These are phyloP conservation scores for Cyberlindnera misumaiensis DNA, from an alignment of 805 yeast species.

Conservation along the genomic window DNA sequence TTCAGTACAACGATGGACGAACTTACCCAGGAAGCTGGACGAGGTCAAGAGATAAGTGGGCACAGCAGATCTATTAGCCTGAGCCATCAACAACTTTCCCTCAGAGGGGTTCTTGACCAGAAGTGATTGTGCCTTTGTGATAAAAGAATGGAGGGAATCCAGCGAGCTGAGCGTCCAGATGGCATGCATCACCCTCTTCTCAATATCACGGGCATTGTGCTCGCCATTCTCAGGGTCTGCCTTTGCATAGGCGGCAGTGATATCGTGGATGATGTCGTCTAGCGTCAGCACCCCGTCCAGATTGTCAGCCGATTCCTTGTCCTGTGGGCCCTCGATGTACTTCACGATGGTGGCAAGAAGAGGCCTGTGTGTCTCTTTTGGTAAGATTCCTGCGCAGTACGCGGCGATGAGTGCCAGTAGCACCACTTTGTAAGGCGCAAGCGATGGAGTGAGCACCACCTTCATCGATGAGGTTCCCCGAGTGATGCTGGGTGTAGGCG, in stretches of 20 bases:
- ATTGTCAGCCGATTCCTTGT: constrained; percentile 14
- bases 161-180: constrained; percentile 44
- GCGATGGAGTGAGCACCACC: constrained; percentile 28
- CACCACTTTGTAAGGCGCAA: constrained; percentile 52
- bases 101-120: constrained; percentile 29
- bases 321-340: constrained; percentile 32
- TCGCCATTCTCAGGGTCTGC: constrained; percentile 18
- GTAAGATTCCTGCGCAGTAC: constrained; percentile 36
- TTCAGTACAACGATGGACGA: constrained; percentile 33
- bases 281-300: constrained; percentile 27
- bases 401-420: constrained; percentile 40
- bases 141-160: constrained; percentile 39
- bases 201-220: constrained; percentile 24
- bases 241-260: constrained; percentile 16
- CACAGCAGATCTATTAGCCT: constrained; percentile 5
- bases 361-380: constrained; percentile 31
- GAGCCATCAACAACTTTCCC: constrained; percentile 23
- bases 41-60: constrained; percentile 27
- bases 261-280: constrained; percentile 22
- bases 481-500: neutral
- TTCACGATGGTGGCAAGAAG: constrained; percentile 36
- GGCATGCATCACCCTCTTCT: constrained; percentile 26
- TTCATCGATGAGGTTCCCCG: neutral
- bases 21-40: constrained; percentile 39
- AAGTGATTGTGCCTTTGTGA: constrained; percentile 26